A percentile compares a stretch with the other conserved stretches of the same genome.
Evolutionary conservation across 163 green algal genomes (phyloP).

Genomic region (Prototheca wickerhamii): DNA sequence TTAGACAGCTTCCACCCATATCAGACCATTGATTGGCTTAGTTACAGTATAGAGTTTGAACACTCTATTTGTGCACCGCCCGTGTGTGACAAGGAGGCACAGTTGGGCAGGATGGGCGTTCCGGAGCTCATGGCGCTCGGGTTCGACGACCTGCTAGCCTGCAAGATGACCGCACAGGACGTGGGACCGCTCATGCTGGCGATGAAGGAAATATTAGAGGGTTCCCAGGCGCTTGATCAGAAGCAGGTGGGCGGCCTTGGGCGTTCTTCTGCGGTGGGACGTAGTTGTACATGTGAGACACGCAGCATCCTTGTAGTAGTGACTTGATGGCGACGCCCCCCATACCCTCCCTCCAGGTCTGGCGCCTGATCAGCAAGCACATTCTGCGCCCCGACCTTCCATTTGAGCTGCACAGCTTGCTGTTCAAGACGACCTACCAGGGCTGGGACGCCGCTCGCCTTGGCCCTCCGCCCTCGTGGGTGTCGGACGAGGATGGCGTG

Average conservation of each 20-base stretch:
- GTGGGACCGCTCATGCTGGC: too few species aligned
- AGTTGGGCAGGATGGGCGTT: too few species aligned
- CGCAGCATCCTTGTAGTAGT: too few species aligned
- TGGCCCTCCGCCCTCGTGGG: constrained; percentile 54
- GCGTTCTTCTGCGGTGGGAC: too few species aligned
- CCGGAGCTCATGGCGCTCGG: too few species aligned
- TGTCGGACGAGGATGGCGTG: constrained; percentile 27
- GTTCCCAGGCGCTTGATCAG: not conserved
- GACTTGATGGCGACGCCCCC: not conserved
- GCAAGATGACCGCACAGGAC: too few species aligned
- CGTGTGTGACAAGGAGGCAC: too few species aligned
- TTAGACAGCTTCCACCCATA: too few species aligned
- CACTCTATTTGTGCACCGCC: too few species aligned
- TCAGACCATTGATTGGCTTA: too few species aligned
- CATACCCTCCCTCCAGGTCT: constrained; percentile 28
- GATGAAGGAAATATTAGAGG: not conserved
- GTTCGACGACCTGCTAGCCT: too few species aligned
- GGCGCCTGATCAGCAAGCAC: constrained; percentile 34
- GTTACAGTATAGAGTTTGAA: too few species aligned
- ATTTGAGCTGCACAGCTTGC: constrained; percentile 47
- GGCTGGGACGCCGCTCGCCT: constrained; percentile 31
- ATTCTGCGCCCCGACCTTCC: constrained; percentile 46
- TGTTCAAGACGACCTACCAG: constrained; percentile 30
- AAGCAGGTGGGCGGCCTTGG: not conserved
- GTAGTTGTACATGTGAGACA: not conserved